phyloP scores from a whole-genome alignment of 495 filamentous ascomycete genomes.

The Cercophora sp. region DNA sequence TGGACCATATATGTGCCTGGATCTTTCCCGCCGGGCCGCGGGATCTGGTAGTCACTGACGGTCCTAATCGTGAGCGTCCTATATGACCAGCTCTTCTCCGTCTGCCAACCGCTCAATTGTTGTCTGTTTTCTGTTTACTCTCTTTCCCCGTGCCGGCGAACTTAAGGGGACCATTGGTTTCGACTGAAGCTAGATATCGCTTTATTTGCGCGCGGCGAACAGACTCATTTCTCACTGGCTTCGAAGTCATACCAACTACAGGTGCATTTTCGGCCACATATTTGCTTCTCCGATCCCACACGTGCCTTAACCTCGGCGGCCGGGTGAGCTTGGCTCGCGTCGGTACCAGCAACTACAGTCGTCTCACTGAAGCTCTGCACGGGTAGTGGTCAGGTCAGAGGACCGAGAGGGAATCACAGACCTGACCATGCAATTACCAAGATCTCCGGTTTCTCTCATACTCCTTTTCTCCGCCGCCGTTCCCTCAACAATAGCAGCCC shows the following conservation, averaged over 20 bases:
- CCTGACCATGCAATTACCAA: slow-evolving; percentile 7
- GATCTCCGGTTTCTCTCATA: slow-evolving; percentile 18
- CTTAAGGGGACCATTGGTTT: too few relatives aligned
- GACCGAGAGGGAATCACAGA: neutral
- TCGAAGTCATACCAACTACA: neutral
- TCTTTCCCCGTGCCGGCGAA: too few relatives aligned
- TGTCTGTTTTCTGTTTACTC: too few relatives aligned
- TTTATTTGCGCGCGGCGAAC: neutral
- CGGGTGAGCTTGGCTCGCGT: neutral
- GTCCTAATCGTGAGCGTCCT: neutral
- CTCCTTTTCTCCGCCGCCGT: slow-evolving; percentile 17
- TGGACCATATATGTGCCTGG: slow-evolving; percentile 4
- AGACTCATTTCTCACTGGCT: neutral
- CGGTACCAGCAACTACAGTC: too few relatives aligned
- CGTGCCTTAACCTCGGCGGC: slow-evolving; percentile 1
- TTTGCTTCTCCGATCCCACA: neutral
- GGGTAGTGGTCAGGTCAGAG: neutral
- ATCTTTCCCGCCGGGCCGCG: slow-evolving; percentile 21
- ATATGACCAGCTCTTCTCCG: slow-evolving; percentile 11
- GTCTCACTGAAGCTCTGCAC: neutral
- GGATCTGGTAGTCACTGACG: neutral
- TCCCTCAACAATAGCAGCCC: slow-evolving; percentile 13
- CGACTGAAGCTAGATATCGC: too few relatives aligned
- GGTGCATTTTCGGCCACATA: neutral
- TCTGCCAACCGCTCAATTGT: slow-evolving; percentile 1